These are phyloP conservation scores for Taphrina communis DNA, from an alignment of 1,139 yeast genomes.

Conservation along the genomic window DNA sequence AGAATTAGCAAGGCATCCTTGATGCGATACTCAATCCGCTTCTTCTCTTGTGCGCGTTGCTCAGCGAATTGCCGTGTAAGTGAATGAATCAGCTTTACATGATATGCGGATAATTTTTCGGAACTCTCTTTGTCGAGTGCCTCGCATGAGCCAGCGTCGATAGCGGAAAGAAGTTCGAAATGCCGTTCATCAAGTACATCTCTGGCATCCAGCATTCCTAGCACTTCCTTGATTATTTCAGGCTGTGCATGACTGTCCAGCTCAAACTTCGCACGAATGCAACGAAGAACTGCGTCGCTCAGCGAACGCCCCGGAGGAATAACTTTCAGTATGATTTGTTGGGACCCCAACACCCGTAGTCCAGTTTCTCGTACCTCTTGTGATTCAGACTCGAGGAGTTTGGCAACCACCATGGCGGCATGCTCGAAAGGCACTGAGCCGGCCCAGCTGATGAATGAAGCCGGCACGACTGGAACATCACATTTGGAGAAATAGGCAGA, in stretches of 20 bases:
- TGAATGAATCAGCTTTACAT: not conserved
- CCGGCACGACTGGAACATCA: not conserved
- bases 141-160: not conserved
- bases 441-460: slow-evolving; percentile 1
- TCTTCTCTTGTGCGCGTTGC: slow-evolving; percentile 31
- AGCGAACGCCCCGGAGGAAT: not conserved
- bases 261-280: slow-evolving; percentile 3
- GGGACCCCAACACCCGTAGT: not conserved
- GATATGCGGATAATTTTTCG: not conserved
- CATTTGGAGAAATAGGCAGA: not conserved
- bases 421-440: not conserved
- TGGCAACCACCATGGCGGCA: slow-evolving; percentile 8
- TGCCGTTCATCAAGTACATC: not conserved
- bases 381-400: not conserved
- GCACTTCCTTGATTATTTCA: not conserved
- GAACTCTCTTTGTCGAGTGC: not conserved
- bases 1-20: not conserved
- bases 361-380: slow-evolving; percentile 13
- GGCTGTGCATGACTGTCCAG: not conserved
- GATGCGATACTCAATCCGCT: not conserved
- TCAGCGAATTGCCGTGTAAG: slow-evolving; percentile 40
- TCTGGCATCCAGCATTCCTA: not conserved
- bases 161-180: not conserved
- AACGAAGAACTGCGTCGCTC: not conserved
- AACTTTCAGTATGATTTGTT: not conserved